Evolutionary conservation across 495 filamentous ascomycete species (phyloP).

Genomic region (Aspergillus cristatus): DNA sequence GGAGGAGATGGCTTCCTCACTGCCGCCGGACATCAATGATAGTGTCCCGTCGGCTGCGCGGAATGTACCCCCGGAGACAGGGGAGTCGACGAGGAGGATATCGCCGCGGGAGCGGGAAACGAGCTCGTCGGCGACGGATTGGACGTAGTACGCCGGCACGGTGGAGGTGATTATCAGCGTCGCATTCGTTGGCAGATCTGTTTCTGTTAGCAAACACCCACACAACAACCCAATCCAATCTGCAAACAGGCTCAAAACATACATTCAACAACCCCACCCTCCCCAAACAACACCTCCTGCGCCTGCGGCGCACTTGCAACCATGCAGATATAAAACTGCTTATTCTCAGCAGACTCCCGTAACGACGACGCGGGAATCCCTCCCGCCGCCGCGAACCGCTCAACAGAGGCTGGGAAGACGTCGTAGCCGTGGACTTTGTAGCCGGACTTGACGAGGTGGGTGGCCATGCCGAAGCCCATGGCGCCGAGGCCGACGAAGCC

Average conservation of each 20-base stretch:
- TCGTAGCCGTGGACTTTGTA: conserved; percentile 68
- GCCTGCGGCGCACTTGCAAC: conserved; percentile 68
- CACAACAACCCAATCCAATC: no score
- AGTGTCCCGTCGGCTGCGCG: conserved; percentile 69
- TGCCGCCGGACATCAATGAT: conserved; percentile 70
- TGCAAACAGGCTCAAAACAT: neutral
- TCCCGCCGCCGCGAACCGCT: conserved; percentile 57
- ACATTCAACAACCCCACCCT: conserved; percentile 44
- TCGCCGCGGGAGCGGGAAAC: conserved; percentile 46
- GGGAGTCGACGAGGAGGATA: conserved; percentile 61
- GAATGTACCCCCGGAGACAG: conserved; percentile 68
- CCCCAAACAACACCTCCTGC: conserved; percentile 54
- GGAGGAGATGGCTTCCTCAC: conserved; percentile 45
- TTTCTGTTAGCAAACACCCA: neutral
- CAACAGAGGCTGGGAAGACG: conserved; percentile 62
- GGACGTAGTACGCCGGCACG: conserved; percentile 57
- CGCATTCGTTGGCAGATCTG: conserved; percentile 45
- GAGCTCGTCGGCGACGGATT: conserved; percentile 49
- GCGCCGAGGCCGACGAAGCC: conserved; percentile 79
- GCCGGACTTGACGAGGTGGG: conserved; percentile 59
- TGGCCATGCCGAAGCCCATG: conserved; percentile 86
- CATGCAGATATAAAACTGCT: conserved; percentile 63
- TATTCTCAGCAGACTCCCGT: conserved; percentile 51
- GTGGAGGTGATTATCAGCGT: conserved; percentile 67
- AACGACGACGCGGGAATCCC: conserved; percentile 54